Evolutionary conservation across 345 rosid genomes (phyloP).

Genomic region (Eucalyptus sideroxylon): DNA sequence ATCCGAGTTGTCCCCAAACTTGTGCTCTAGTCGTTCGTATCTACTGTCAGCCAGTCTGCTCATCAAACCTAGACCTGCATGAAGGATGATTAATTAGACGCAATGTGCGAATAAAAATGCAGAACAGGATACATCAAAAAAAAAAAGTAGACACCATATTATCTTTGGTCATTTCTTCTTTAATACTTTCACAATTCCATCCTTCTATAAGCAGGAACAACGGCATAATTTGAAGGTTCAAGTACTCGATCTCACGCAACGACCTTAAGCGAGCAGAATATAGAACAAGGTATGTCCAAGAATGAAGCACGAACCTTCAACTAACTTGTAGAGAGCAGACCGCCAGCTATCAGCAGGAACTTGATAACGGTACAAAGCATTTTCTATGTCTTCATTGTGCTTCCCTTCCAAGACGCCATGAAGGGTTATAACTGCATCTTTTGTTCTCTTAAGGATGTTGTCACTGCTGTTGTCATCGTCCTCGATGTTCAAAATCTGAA

Average conservation of each 20-base stretch:
- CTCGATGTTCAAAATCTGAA: conserved; percentile 34
- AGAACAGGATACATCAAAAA: background rate
- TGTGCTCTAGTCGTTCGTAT: conserved; percentile 27
- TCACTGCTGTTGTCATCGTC: conserved; percentile 40
- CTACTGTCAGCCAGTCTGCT: conserved; percentile 46
- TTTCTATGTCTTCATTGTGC: conserved; percentile 51
- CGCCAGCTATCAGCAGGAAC: conserved; percentile 73
- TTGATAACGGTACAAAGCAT: conserved; percentile 27
- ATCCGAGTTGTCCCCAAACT: conserved; percentile 28
- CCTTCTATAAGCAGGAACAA: background rate
- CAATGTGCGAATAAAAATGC: background rate
- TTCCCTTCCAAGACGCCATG: conserved; percentile 67
- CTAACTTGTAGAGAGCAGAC: conserved; percentile 71
- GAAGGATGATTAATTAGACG: background rate
- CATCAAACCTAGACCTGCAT: conserved; percentile 68
- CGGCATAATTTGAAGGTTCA: background rate
- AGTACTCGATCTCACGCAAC: background rate
- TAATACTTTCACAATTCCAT: background rate
- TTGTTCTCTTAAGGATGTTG: conserved; percentile 58
- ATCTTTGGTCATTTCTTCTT: background rate
- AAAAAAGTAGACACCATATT: background rate
- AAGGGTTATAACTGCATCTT: conserved; percentile 41
- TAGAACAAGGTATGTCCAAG: background rate
- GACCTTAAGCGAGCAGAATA: no score
- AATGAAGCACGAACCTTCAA: conserved; percentile 49